Percentiles rank a stretch among this genome's conserved stretches.
phyloP scores from a whole-genome alignment of 306 rosid species.

The Trifolium pratense region DNA sequence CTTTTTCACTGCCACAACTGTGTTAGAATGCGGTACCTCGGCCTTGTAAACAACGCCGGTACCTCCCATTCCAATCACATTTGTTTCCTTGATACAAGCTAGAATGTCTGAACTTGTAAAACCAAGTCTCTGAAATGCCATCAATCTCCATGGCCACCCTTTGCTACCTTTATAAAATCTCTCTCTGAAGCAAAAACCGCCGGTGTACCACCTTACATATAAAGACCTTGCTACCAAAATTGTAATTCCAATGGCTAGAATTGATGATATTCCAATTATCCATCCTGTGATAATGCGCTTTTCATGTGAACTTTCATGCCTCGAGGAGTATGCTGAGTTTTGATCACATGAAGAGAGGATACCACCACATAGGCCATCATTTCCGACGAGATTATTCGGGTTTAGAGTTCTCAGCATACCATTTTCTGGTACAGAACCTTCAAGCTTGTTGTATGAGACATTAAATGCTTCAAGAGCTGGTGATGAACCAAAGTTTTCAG shows the following conservation, averaged over 20 bases:
- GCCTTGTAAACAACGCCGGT: conserved; percentile 91
- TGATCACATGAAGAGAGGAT: conserved; percentile 72
- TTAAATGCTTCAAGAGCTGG: conserved; percentile 89
- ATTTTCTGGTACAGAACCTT: conserved; percentile 82
- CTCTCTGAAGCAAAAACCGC: conserved; percentile 70
- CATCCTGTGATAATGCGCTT: conserved; percentile 69
- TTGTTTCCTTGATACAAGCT: conserved; percentile 84
- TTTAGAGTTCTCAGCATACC: conserved; percentile 82
- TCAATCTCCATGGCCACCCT: conserved; percentile 97
- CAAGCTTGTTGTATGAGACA: conserved; percentile 81
- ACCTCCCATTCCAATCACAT: conserved; percentile 91
- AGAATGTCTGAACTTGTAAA: conserved; percentile 79
- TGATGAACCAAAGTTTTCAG: conserved; percentile 78
- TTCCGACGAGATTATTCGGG: conserved; percentile 76
- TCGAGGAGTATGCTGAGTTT: conserved; percentile 50
- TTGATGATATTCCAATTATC: conserved; percentile 70
- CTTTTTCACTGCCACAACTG: conserved; percentile 83
- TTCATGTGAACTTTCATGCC: conserved; percentile 50
- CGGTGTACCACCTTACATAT: conserved; percentile 70
- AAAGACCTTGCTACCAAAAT: conserved; percentile 59
- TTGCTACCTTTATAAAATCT: conserved; percentile 68
- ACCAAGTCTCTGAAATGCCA: conserved; percentile 88
- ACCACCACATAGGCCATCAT: conserved; percentile 78
- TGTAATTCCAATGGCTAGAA: conserved; percentile 56
- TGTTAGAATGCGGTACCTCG: conserved; percentile 71